Evolutionary conservation across 1,284 basidiomycete genomes (phyloP), one percentile per base, ranked within the genome.

Genomic region (Trichosporon asahii): DNA sequence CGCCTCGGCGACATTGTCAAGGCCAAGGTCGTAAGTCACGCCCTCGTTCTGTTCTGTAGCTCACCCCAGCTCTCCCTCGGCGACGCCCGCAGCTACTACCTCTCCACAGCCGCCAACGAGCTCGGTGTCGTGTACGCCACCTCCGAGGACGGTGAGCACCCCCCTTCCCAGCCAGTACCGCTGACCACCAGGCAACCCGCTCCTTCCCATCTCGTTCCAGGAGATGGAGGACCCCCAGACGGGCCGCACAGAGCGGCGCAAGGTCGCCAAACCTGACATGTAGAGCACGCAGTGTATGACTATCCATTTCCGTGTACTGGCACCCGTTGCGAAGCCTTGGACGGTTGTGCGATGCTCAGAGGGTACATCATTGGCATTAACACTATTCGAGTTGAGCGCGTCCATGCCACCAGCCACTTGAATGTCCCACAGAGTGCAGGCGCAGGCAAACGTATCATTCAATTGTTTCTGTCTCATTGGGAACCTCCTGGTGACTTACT

Each of bases 1-100:
- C 88, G 97, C 53, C 92, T 95, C 0, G 95, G 97, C 3, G 96
- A 99, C 83, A 92, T 98, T 67, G 92, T 99, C 31, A 90, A 92
- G 75, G 95, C 95, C 5, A 85, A 91, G 53, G 95, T 98, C 76
- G n/a, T n/a, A n/a, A n/a, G n/a, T n/a, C n/a, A n/a, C n/a, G n/a
- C n/a, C n/a, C n/a, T n/a, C n/a, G n/a, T n/a, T n/a, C n/a, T n/a
- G n/a, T n/a, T n/a, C n/a, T n/a, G n/a, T n/a, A n/a, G n/a, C n/a
- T n/a, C n/a, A n/a, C n/a, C n/a, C n/a, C n/a, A n/a, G n/a, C 91
- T 95, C 66, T 96, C 93, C 15, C 86, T 96, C 37, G 93, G 94
- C n/a, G 94, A 96, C 84, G 90, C 93, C 25, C 88, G 93, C 67
- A 94, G 91, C 76, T 98, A 98, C 84, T 97, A 95, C 84, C 88